phyloP scores from a whole-genome alignment of 805 yeast genomes.

The Kodamaea hsintzibuensis region DNA sequence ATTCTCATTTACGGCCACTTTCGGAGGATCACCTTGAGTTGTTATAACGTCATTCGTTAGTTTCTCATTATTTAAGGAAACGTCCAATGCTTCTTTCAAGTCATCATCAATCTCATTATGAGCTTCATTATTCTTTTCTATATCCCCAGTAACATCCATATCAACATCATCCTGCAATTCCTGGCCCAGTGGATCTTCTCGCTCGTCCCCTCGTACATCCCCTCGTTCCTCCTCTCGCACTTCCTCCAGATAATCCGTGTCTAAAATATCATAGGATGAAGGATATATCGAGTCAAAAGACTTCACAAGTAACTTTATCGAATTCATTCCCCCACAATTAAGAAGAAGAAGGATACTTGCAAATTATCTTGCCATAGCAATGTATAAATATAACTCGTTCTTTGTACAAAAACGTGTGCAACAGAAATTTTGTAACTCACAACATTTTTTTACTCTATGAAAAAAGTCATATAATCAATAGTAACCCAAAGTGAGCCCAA shows the following conservation, averaged over 20 bases:
- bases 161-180: not conserved
- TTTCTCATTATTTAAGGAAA: not conserved
- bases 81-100: not conserved
- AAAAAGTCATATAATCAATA: not conserved
- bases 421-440: slow-evolving; percentile 3
- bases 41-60: not conserved
- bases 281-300: slow-evolving; percentile 32
- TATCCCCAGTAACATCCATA: not conserved
- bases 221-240: not conserved
- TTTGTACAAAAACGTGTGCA: slow-evolving; percentile 13
- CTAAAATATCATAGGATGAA: slow-evolving; percentile 1
- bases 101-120: not conserved
- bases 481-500: not conserved
- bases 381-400: not conserved
- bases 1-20: not conserved
- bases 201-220: not conserved
- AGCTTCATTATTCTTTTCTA: too few species aligned
- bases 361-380: slow-evolving; percentile 3
- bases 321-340: slow-evolving; percentile 27
- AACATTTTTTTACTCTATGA: not conserved
- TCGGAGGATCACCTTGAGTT: not conserved
- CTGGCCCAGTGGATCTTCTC: not conserved
- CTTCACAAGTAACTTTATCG: slow-evolving; percentile 33
- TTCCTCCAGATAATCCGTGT: not conserved
- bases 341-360: not conserved